Base-by-base conservation (phyloP, 2,329 filamentous ascomycete species). In the Escovopsis sp. region DNA sequence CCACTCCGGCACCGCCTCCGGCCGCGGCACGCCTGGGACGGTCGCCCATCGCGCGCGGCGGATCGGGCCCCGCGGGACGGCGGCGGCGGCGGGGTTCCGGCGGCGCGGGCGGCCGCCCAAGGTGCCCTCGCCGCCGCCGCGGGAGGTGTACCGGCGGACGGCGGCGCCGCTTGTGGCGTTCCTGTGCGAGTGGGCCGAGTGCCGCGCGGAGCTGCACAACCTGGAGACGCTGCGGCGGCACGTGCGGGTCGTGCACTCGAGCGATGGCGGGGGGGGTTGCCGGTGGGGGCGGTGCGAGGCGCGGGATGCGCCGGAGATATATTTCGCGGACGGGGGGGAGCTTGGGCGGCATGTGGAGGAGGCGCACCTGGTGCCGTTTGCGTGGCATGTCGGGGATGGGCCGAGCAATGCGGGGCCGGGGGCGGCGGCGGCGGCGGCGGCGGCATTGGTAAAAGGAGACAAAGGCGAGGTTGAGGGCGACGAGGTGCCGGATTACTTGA, bases 381-480 rank as follows among this genome's bases (percentile, higher is more conserved):
- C 63, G 32, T 79, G 75, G 76, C 66, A 77, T 46, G 60, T 71
- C 35, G 76, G 76, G 13, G 76, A 80, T 40, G 76, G 76, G 0
- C 69, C 69, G 8, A 61, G 57, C 42, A 74, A 74, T 48, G 59
- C 46, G 34, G 32, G 40, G 9, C 48, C 41, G 10, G 51, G 45
- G 20, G 20, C 20, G 20, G 20, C 3, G 20, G 20, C 20, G 20
- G 5, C 20, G 20, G 20, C 20, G 20, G 20, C 3, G 20, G 20
- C 20, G 20, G 5, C 20, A n/a, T n/a, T n/a, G n/a, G n/a, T n/a
- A n/a, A 20, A 20, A 5, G 27, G 27, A 8, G 27, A 29, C 27
- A 30, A 50, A 44, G 37, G 45, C 41, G 10, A 50, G 35, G 30
- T 56, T 48, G 29, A 58, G 35, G 39, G 60, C 35, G 46, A 63